These are phyloP conservation scores for Cordia subcordata DNA, from an alignment of 257 asterid genomes.

Conservation along the genomic window DNA sequence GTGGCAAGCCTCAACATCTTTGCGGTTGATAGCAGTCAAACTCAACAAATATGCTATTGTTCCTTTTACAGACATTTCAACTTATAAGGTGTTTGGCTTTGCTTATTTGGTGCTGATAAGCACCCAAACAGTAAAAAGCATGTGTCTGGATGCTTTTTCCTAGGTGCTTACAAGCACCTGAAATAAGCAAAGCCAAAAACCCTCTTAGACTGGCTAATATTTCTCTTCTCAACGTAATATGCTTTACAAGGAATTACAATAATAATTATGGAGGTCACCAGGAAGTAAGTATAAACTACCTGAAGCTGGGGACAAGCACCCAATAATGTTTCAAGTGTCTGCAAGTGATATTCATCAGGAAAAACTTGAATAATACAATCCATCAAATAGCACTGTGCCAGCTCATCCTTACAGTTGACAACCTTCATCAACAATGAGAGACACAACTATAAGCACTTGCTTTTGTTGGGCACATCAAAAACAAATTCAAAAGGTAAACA, in stretches of 20 bases:
- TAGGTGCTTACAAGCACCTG: no score
- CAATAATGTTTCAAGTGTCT: constrained; percentile 89
- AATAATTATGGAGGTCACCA: not conserved
- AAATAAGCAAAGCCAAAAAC: no score
- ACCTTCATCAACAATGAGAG: constrained; percentile 42
- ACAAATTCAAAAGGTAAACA: constrained; percentile 9
- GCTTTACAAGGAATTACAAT: not conserved
- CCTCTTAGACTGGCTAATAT: no score
- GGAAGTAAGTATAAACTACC: constrained; percentile 38
- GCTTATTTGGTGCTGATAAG: no score
- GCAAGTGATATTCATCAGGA: constrained; percentile 97
- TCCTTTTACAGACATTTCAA: no score
- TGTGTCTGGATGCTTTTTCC: no score
- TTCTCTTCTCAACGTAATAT: not conserved
- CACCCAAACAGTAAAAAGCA: no score
- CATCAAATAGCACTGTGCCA: constrained; percentile 94
- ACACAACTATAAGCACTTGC: constrained; percentile 2
- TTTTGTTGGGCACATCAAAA: not conserved
- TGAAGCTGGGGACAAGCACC: constrained; percentile 99
- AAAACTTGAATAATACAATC: constrained; percentile 99
- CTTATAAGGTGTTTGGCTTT: no score
- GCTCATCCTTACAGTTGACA: constrained; percentile 97
- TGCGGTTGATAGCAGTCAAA: no score
- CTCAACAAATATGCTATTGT: no score
- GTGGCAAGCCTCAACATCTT: no score